Evolutionary conservation across 169 alveolate species (phyloP).

Genomic region (Haemoproteus tartakovskyi): DNA sequence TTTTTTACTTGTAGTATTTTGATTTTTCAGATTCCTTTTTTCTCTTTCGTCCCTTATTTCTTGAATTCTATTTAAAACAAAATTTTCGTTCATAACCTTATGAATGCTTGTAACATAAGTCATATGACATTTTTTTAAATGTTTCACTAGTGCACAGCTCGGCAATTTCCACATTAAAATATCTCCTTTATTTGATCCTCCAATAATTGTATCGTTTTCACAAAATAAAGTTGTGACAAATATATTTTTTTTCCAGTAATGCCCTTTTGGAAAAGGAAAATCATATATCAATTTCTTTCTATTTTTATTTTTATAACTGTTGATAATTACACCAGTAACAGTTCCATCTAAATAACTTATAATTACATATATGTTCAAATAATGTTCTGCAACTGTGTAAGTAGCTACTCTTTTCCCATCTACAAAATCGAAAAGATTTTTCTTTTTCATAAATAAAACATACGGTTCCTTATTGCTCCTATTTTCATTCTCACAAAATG

Average conservation of each 20-base stretch:
- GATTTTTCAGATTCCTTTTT: conserved; percentile 8
- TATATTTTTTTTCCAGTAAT: background rate
- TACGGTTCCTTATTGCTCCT: no score
- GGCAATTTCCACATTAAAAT: conserved; percentile 32
- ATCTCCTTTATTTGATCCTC: conserved; percentile 48
- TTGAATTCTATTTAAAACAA: background rate
- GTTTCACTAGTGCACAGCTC: conserved; percentile 6
- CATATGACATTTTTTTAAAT: conserved; percentile 28
- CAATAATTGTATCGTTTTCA: conserved; percentile 11
- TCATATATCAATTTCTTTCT: conserved; percentile 7
- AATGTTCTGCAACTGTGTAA: conserved; percentile 23
- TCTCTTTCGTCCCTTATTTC: background rate
- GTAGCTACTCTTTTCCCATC: background rate
- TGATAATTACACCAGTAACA: conserved; percentile 29
- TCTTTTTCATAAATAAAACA: no score
- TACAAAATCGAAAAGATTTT: background rate
- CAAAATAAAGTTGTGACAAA: conserved; percentile 26
- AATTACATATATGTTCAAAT: conserved; percentile 19
- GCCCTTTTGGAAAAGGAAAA: background rate
- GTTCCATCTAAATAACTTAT: conserved; percentile 9
- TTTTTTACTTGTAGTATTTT: no score
- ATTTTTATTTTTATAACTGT: conserved; percentile 2
- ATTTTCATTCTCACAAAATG: no score
- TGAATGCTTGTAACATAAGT: conserved; percentile 45
- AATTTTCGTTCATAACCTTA: conserved; percentile 40